Percentiles rank a stretch among this genome's conserved stretches.
Conservation (phyloP, 2,329 filamentous ascomycete genomes). For the Paramyrothecium roridum region DNA sequence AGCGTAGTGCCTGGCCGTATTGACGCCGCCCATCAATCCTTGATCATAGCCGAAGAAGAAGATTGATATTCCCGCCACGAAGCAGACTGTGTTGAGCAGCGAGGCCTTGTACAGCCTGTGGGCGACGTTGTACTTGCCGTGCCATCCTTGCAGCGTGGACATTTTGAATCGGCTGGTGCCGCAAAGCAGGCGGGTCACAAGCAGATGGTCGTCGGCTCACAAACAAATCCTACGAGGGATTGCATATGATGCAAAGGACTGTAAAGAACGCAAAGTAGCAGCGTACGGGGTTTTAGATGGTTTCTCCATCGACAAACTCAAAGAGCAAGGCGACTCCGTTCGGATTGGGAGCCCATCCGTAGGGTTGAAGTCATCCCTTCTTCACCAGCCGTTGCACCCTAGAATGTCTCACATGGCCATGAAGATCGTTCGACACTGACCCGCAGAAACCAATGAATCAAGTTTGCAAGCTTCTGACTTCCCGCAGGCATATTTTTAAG, state of each 20-base stretch:
- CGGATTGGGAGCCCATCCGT: neutral
- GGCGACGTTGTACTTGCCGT: slow-evolving; percentile 28
- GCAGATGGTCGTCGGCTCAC: too few species aligned
- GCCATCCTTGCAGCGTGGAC: neutral
- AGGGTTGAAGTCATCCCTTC: neutral
- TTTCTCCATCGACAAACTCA: neutral
- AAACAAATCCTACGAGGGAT: too few species aligned
- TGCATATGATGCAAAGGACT: too few species aligned
- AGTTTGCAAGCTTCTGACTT: neutral
- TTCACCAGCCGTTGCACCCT: neutral
- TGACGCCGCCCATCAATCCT: slow-evolving; percentile 62
- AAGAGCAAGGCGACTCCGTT: neutral
- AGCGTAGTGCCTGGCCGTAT: slow-evolving; percentile 62
- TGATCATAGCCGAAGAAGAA: slow-evolving; percentile 65
- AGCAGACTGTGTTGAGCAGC: slow-evolving; percentile 60
- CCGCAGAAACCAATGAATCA: neutral
- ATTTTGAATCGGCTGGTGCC: neutral
- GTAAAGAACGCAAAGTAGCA: too few species aligned
- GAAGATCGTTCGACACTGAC: neutral
- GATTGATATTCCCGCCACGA: slow-evolving; percentile 61
- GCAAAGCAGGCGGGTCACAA: too few species aligned
- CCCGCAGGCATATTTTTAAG: neutral
- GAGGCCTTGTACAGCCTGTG: slow-evolving; percentile 51
- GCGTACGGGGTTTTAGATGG: too few species aligned
- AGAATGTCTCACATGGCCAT: neutral